These are phyloP conservation scores for Comarum palustre DNA, from an alignment of 306 rosid genomes.

Conservation along the genomic window DNA sequence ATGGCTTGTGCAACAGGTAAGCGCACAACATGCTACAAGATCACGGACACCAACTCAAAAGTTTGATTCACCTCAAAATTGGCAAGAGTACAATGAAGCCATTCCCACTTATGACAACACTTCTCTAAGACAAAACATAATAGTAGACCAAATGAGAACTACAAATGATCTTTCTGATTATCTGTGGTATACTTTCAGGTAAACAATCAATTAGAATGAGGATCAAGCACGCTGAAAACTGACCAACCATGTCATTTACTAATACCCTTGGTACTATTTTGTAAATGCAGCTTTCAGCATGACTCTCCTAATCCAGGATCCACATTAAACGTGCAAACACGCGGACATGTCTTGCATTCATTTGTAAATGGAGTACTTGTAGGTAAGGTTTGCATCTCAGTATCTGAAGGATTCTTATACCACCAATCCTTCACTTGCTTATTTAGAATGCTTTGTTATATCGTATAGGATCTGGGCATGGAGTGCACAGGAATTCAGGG, in stretches of 20 bases:
- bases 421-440: not conserved
- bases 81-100: constrained; percentile 37
- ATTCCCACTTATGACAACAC: constrained; percentile 31
- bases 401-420: not conserved
- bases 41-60: constrained; percentile 22
- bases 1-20: constrained; percentile 31
- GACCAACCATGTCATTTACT: not conserved
- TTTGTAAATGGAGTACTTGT: constrained; percentile 58
- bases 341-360: constrained; percentile 65
- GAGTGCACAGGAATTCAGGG: constrained; percentile 30
- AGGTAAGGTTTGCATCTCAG: constrained; percentile 38
- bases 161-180: constrained; percentile 40
- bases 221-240: not conserved
- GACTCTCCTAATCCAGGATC: constrained; percentile 33
- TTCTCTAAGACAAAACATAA: constrained; percentile 9
- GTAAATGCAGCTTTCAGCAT: constrained; percentile 27
- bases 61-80: constrained; percentile 19
- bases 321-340: constrained; percentile 45
- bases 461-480: constrained; percentile 71
- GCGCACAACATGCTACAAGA: constrained; percentile 31
- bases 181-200: constrained; percentile 54
- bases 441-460: not conserved
- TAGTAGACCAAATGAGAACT: constrained; percentile 32
- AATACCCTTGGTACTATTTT: not conserved
- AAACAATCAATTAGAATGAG: not conserved